Conservation (phyloP, 768 basidiomycete genomes). For the Astraeus odoratus region DNA sequence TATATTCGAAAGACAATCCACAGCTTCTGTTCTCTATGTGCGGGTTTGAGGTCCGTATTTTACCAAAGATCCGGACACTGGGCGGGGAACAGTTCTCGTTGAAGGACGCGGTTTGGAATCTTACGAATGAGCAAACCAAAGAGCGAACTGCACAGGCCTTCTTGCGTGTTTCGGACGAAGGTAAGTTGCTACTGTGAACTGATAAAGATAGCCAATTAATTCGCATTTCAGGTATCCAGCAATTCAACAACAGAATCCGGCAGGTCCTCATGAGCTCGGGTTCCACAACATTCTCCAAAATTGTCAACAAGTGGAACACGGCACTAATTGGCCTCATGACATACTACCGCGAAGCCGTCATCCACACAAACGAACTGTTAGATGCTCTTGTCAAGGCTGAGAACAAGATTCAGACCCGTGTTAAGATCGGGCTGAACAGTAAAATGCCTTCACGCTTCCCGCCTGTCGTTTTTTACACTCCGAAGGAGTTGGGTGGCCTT, state of each 20-base stretch:
- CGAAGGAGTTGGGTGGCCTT: constrained; percentile 96
- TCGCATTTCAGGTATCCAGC: constrained; percentile 62
- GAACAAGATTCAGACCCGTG: constrained; percentile 99
- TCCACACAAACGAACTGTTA: constrained; percentile 93
- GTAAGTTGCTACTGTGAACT: constrained; percentile 27
- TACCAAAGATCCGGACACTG: constrained; percentile 93
- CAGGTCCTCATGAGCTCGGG: constrained; percentile 98
- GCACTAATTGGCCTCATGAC: constrained; percentile 95
- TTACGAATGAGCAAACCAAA: constrained; percentile 95
- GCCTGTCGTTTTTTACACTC: constrained; percentile 92
- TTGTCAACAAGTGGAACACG: constrained; percentile 98
- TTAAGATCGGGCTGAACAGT: constrained; percentile 98
- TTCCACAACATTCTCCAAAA: constrained; percentile 97
- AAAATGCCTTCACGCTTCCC: constrained; percentile 99
- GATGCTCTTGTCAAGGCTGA: constrained; percentile 97
- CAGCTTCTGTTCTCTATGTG: constrained; percentile 98
- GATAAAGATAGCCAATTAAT: background rate
- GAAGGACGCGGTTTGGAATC: constrained; percentile 94
- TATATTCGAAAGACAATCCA: constrained; percentile 96
- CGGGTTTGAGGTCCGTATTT: constrained; percentile 96
- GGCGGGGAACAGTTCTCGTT: constrained; percentile 96
- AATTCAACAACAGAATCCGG: constrained; percentile 96
- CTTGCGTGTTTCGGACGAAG: constrained; percentile 94
- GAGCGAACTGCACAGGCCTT: constrained; percentile 98
- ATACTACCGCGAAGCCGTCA: constrained; percentile 96